These are phyloP conservation scores for Harringtonia lauricola DNA, from an alignment of 2,329 filamentous ascomycete species.

Conservation along the genomic window DNA sequence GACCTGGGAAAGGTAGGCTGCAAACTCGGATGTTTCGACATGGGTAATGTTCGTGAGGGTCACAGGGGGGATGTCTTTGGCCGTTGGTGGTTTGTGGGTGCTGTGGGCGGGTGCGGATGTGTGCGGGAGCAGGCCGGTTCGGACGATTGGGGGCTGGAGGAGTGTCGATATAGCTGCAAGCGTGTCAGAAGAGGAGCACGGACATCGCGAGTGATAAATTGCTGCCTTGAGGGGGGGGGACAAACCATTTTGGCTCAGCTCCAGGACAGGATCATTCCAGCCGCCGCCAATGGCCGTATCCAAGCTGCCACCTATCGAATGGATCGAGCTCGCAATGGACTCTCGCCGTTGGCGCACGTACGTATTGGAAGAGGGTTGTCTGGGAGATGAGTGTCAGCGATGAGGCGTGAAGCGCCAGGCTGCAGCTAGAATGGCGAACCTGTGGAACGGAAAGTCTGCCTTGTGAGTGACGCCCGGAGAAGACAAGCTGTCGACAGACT, in stretches of 20 bases:
- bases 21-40: conserved; percentile 70
- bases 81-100: conserved; percentile 70
- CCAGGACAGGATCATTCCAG: conserved; percentile 46
- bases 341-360: conserved; percentile 48
- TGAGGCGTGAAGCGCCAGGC: too few relatives aligned
- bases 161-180: conserved; percentile 75
- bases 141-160: conserved; percentile 80
- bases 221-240: too few relatives aligned
- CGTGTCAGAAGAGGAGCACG: neutral
- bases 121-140: conserved; percentile 76
- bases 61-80: conserved; percentile 86
- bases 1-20: conserved; percentile 74
- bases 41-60: conserved; percentile 79
- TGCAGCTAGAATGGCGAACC: conserved; percentile 24
- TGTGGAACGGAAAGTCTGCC: conserved; percentile 48
- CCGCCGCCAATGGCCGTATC: conserved; percentile 52
- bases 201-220: neutral
- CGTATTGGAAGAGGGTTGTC: neutral
- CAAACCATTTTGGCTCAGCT: conserved; percentile 75
- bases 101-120: conserved; percentile 58
- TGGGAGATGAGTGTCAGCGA: neutral
- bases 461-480: conserved; percentile 32
- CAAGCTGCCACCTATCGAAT: conserved; percentile 74
- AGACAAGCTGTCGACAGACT: conserved; percentile 55
- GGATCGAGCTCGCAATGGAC: conserved; percentile 79